Conservation (phyloP, 2,329 filamentous ascomycete genomes). For the Calonectria montana region DNA sequence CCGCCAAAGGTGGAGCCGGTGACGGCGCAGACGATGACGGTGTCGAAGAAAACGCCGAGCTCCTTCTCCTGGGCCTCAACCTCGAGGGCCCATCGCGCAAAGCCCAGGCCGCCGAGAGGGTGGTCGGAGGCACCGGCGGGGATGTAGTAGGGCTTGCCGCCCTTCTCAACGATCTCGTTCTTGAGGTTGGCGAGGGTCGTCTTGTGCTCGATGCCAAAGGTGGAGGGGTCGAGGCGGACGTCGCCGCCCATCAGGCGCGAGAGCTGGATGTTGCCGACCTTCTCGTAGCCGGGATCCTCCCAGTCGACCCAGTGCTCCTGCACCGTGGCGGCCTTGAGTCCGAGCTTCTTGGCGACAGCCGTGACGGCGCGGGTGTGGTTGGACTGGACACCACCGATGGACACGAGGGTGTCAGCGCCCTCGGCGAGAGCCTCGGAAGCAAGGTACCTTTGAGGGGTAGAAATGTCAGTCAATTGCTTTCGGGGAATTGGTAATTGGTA, state of each 20-base stretch:
- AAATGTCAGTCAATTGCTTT: neutral
- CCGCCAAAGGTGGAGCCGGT: slow-evolving; percentile 78
- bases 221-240: slow-evolving; percentile 67
- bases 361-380: slow-evolving; percentile 78
- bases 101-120: slow-evolving; percentile 75
- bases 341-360: slow-evolving; percentile 68
- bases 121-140: slow-evolving; percentile 79
- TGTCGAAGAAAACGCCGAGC: slow-evolving; percentile 74
- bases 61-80: slow-evolving; percentile 72
- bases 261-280: slow-evolving; percentile 78
- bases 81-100: slow-evolving; percentile 78
- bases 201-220: slow-evolving; percentile 78
- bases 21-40: slow-evolving; percentile 75
- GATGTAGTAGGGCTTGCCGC: slow-evolving; percentile 76
- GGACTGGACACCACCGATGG: slow-evolving; percentile 75
- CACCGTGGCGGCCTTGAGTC: slow-evolving; percentile 64
- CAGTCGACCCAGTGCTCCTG: slow-evolving; percentile 78
- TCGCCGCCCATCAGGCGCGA: slow-evolving; percentile 76
- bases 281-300: slow-evolving; percentile 68
- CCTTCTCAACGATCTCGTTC: slow-evolving; percentile 62
- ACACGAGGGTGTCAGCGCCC: slow-evolving; percentile 71
- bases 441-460: slow-evolving; percentile 62
- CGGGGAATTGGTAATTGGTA: no score
- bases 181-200: slow-evolving; percentile 65
- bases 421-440: slow-evolving; percentile 70